phyloP scores from a whole-genome alignment of 495 filamentous ascomycete species.

The Talaromyces ruber region DNA sequence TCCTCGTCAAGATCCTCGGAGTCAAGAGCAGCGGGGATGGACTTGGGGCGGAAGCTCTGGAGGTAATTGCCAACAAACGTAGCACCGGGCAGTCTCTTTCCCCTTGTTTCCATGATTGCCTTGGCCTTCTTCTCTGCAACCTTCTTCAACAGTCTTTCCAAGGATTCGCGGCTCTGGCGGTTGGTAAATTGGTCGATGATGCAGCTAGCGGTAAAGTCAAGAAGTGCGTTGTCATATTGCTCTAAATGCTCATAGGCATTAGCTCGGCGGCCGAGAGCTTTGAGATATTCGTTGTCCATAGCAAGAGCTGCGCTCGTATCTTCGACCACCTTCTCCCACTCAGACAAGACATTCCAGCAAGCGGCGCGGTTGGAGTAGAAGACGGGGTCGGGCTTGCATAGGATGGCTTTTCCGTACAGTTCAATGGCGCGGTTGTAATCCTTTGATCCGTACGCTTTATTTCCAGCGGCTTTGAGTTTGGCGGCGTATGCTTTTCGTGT shows the following conservation, averaged over 20 bases:
- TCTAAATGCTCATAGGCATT: constrained; percentile 91
- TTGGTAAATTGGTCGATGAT: constrained; percentile 97
- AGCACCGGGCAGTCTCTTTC: constrained; percentile 80
- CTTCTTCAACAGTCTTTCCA: constrained; percentile 93
- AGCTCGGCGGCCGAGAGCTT: constrained; percentile 91
- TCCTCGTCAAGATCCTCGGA: constrained; percentile 64
- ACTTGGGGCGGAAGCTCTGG: constrained; percentile 84
- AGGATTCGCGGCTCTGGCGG: constrained; percentile 74
- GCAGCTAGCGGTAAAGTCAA: constrained; percentile 97
- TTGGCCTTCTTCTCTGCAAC: constrained; percentile 90
- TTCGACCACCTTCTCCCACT: constrained; percentile 95
- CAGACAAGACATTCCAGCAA: constrained; percentile 83
- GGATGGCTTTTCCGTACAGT: constrained; percentile 87
- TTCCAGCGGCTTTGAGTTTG: constrained; percentile 90
- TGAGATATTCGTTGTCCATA: constrained; percentile 91
- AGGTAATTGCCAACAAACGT: constrained; percentile 98
- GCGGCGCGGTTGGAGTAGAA: constrained; percentile 98
- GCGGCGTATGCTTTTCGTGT: constrained; percentile 70
- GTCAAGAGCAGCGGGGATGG: constrained; percentile 73
- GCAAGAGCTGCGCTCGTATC: constrained; percentile 91
- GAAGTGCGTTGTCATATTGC: constrained; percentile 85
- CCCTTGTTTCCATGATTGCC: constrained; percentile 68
- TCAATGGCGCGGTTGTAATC: constrained; percentile 87
- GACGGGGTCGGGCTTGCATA: constrained; percentile 95
- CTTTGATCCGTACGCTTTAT: constrained; percentile 91